phyloP scores from a whole-genome alignment of 73 alveolate species.

The Tetrahymena malaccensis region DNA sequence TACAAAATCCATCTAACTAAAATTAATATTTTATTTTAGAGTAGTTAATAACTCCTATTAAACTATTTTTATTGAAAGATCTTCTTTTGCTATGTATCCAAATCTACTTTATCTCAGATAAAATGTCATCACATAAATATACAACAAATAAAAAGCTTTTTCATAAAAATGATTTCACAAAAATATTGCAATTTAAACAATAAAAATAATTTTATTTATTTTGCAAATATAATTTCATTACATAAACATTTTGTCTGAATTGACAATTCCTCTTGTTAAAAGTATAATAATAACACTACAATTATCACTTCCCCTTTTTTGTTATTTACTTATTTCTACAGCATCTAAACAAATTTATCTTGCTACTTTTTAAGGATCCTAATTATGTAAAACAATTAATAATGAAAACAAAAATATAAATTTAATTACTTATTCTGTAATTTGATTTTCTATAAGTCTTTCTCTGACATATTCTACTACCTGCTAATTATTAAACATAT shows the following conservation, averaged over 20 bases:
- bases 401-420: background rate
- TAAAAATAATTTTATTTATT: no score
- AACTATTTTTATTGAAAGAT: background rate
- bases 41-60: background rate
- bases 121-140: background rate
- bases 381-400: background rate
- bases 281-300: background rate
- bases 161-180: no score
- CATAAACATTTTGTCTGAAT: background rate
- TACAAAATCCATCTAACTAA: background rate
- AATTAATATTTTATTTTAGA: background rate
- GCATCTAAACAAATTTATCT: constrained; percentile 36
- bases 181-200: background rate
- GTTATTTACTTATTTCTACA: background rate
- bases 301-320: background rate
- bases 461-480: constrained; percentile 57
- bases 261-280: background rate
- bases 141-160: no score
- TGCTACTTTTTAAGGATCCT: constrained; percentile 56
- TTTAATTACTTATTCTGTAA: background rate
- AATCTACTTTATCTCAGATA: background rate
- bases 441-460: constrained; percentile 21
- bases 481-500: constrained; percentile 59
- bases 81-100: background rate
- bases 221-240: background rate